These are phyloP conservation scores for Zygosaccharomyces pseudobailii DNA, from an alignment of 1,139 yeast species.

Conservation along the genomic window DNA sequence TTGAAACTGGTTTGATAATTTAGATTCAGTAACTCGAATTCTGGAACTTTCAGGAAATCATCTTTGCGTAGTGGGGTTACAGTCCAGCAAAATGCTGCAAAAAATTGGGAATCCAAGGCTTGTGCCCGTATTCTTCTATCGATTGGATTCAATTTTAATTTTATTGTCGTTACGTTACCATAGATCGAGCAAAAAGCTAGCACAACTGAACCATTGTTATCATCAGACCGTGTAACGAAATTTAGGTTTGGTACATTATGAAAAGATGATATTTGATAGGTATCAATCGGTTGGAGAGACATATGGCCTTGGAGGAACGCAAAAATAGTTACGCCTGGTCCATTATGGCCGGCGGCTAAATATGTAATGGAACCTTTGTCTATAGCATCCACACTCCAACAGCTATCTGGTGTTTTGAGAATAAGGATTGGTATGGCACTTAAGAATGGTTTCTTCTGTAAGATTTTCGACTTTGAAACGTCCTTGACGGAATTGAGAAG, in stretches of 20 bases:
- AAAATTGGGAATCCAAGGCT: conserved; percentile 19
- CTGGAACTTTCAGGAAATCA: conserved; percentile 20
- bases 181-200: conserved; percentile 19
- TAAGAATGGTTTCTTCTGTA: background rate
- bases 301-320: conserved; percentile 3
- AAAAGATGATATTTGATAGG: conserved; percentile 12
- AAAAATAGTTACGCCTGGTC: conserved; percentile 22
- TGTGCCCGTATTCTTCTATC: conserved; percentile 3
- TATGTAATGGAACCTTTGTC: conserved; percentile 7
- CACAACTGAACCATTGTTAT: conserved; percentile 11
- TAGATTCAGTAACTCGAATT: conserved; percentile 22
- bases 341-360: conserved; percentile 26
- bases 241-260: conserved; percentile 20
- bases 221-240: conserved; percentile 14
- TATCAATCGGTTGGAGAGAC: background rate
- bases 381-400: conserved; percentile 26
- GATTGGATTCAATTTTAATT: conserved; percentile 8
- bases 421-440: conserved; percentile 11
- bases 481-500: conserved; percentile 1
- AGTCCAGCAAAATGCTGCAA: conserved; percentile 20
- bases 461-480: background rate
- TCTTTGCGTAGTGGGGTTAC: conserved; percentile 16
- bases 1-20: conserved; percentile 21
- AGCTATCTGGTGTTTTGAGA: conserved; percentile 16
- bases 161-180: conserved; percentile 19